Percentiles rank a stretch among this genome's conserved stretches.
Evolutionary conservation across 2,329 filamentous ascomycete species (phyloP).

Genomic region (Trichoderma sp.): DNA sequence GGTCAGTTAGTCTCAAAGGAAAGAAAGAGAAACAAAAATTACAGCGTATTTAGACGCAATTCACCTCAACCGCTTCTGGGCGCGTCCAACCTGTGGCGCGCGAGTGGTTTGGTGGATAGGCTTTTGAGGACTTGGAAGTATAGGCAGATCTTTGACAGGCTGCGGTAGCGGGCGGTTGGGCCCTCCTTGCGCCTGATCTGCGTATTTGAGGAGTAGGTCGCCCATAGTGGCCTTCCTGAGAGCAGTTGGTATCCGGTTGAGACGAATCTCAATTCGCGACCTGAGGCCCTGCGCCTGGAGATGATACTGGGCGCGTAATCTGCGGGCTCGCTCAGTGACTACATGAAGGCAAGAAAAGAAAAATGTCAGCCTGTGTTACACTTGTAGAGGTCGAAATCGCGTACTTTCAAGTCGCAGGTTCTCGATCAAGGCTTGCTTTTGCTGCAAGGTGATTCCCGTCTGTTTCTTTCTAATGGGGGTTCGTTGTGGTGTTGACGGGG

Average conservation of each 20-base stretch:
- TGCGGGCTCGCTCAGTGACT: constrained; percentile 87
- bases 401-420: constrained; percentile 86
- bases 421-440: constrained; percentile 85
- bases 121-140: constrained; percentile 38
- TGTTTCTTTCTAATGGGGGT: constrained; percentile 64
- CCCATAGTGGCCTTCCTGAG: constrained; percentile 79
- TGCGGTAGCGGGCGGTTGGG: constrained; percentile 40
- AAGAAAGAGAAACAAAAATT: constrained; percentile 7
- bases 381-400: constrained; percentile 28
- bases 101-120: constrained; percentile 29
- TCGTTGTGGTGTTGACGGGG: constrained; percentile 43
- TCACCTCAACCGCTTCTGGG: constrained; percentile 54
- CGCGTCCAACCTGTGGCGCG: constrained; percentile 27
- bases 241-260: constrained; percentile 83
- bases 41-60: constrained; percentile 25
- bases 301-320: constrained; percentile 83
- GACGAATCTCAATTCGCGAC: constrained; percentile 84
- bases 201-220: constrained; percentile 62
- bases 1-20: constrained; percentile 17
- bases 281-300: constrained; percentile 82
- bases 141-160: constrained; percentile 48
- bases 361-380: constrained; percentile 21
- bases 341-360: not conserved
- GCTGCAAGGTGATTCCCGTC: constrained; percentile 61
- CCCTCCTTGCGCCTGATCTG: constrained; percentile 41